phyloP scores from a whole-genome alignment of 257 asterid species.

The Eustoma russellianum region DNA sequence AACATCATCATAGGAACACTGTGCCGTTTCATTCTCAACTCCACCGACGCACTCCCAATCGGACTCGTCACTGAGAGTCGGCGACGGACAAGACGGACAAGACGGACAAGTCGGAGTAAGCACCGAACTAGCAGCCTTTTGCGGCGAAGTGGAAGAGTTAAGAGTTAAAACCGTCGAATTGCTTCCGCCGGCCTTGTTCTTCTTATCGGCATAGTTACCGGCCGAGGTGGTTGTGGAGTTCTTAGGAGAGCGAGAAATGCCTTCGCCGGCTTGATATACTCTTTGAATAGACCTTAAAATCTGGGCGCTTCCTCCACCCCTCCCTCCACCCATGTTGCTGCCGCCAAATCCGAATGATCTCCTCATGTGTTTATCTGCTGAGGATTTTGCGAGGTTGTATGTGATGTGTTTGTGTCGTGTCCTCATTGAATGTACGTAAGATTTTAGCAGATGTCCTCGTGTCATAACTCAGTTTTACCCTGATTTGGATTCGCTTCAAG shows the following conservation, averaged over 20 bases:
- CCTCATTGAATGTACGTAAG: too few relatives aligned
- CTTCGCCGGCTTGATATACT: slow-evolving; percentile 39
- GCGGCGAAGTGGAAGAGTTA: slow-evolving; percentile 10
- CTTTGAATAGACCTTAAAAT: slow-evolving; percentile 37
- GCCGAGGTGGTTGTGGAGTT: slow-evolving; percentile 9
- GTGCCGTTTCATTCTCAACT: slow-evolving; percentile 16
- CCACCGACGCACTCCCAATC: slow-evolving; percentile 53
- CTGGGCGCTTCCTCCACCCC: slow-evolving; percentile 29
- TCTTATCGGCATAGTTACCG: slow-evolving; percentile 9
- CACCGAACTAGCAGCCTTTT: slow-evolving; percentile 16
- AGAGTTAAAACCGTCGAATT: too few relatives aligned
- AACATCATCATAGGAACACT: slow-evolving; percentile 25
- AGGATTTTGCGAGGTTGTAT: too few relatives aligned
- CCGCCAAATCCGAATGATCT: slow-evolving; percentile 38
- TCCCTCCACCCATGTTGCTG: slow-evolving; percentile 19
- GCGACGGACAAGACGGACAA: slow-evolving; percentile 26
- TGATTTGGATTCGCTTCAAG: too few relatives aligned
- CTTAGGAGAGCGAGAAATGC: slow-evolving; percentile 24
- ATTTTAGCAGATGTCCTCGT: too few relatives aligned
- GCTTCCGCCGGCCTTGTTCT: too few relatives aligned
- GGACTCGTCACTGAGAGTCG: slow-evolving; percentile 26
- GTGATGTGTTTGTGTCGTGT: too few relatives aligned
- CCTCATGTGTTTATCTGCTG: slow-evolving; percentile 17
- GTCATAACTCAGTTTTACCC: too few relatives aligned
- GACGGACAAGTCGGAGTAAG: slow-evolving; percentile 19